These are phyloP conservation scores for Globisporangium abappressorium DNA, from an alignment of 352 stramenopile genomes.

Conservation along the genomic window DNA sequence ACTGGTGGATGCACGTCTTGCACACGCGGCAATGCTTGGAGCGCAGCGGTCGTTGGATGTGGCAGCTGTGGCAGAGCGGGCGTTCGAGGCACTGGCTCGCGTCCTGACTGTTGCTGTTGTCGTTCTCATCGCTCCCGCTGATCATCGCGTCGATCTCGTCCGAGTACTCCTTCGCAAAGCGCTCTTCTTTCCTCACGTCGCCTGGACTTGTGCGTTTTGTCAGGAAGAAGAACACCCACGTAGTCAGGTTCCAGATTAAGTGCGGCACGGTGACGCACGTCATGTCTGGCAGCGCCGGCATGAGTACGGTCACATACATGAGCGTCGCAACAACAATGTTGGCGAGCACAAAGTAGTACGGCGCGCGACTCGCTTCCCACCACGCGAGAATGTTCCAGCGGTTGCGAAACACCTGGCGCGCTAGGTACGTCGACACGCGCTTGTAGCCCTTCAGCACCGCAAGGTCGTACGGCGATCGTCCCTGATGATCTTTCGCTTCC, in stretches of 20 bases:
- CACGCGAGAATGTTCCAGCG: conserved; percentile 69
- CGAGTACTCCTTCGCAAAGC: conserved; percentile 48
- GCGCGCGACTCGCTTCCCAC: conserved; percentile 53
- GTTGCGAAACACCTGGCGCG: conserved; percentile 29
- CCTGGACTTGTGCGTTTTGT: conserved; percentile 61
- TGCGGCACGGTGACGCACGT: conserved; percentile 60
- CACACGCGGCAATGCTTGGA: conserved; percentile 90
- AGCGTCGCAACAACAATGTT: conserved; percentile 44
- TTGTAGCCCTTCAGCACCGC: conserved; percentile 53
- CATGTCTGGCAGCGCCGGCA: conserved; percentile 54
- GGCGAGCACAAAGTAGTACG: conserved; percentile 66
- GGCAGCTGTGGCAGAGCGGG: conserved; percentile 81
- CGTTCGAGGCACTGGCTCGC: conserved; percentile 51
- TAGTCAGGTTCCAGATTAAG: conserved; percentile 52
- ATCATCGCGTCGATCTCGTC: conserved; percentile 54
- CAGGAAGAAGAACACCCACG: conserved; percentile 65
- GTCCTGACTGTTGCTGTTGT: conserved; percentile 12
- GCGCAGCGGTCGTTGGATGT: conserved; percentile 70
- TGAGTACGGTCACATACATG: conserved; percentile 50
- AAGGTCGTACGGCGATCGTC: conserved; percentile 58
- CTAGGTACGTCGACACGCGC: conserved; percentile 56
- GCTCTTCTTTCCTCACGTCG: conserved; percentile 33
- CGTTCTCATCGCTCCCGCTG: conserved; percentile 13
- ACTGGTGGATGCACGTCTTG: conserved; percentile 93
- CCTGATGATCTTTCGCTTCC: conserved; percentile 41